These are phyloP conservation scores for Acaromyces ingoldii DNA, from an alignment of 1,284 basidiomycete species.

Conservation along the genomic window DNA sequence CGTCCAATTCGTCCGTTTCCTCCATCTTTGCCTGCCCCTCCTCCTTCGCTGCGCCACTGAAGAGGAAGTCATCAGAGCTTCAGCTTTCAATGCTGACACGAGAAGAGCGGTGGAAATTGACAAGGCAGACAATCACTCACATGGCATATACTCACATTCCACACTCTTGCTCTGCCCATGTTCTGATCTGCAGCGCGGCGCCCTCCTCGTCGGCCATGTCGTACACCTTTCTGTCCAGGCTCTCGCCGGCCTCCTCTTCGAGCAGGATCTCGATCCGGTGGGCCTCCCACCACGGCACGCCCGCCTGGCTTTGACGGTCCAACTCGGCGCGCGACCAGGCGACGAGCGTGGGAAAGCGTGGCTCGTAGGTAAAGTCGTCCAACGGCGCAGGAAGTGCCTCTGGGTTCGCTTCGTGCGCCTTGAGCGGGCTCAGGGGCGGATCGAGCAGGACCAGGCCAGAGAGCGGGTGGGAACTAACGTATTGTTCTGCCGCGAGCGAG, in stretches of 20 bases:
- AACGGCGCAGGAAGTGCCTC: conserved; percentile 18
- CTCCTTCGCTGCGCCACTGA: too few relatives aligned
- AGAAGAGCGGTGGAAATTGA: too few relatives aligned
- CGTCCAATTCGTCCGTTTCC: conserved; percentile 9
- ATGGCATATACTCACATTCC: conserved; percentile 42
- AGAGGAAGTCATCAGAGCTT: too few relatives aligned
- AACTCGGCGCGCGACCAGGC: conserved; percentile 27
- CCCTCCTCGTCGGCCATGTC: conserved; percentile 18
- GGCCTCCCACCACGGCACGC: conserved; percentile 43
- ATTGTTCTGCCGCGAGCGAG: conserved; percentile 33
- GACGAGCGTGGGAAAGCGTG: conserved; percentile 35
- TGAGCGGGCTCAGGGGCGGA: conserved; percentile 32
- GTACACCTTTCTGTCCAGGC: conserved; percentile 35
- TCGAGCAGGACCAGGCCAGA: conserved; percentile 38
- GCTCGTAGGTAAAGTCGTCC: conserved; percentile 38
- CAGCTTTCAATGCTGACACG: too few relatives aligned
- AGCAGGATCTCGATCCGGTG: conserved; percentile 41
- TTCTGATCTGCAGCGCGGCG: conserved; percentile 17
- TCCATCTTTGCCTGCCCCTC: neutral
- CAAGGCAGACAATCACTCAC: too few relatives aligned
- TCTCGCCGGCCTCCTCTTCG: conserved; percentile 38
- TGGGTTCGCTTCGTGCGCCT: conserved; percentile 12
- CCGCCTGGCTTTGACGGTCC: too few relatives aligned
- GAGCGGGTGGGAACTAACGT: conserved; percentile 41
- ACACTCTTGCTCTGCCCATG: conserved; percentile 43